Evolutionary conservation across 495 filamentous ascomycete species (phyloP).

Genomic region (Penicillium riverlandense): DNA sequence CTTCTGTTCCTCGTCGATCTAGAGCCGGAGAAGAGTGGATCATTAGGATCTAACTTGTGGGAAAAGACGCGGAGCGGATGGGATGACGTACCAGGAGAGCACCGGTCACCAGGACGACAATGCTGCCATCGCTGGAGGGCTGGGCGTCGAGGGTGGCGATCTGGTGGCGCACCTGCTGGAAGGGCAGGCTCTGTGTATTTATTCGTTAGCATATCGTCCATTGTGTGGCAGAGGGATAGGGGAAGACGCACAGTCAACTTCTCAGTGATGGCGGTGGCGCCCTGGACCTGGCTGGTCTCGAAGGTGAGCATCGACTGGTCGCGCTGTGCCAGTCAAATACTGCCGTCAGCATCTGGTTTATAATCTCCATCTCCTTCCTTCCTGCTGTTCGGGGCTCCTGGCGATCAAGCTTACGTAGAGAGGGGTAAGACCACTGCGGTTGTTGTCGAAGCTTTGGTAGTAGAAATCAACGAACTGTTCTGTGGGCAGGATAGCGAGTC

Average conservation of each 20-base stretch:
- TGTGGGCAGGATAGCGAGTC: conserved; percentile 26
- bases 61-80: neutral
- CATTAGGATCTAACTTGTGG: neutral
- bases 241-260: conserved; percentile 62
- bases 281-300: conserved; percentile 56
- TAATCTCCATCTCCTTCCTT: neutral
- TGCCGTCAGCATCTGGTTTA: conserved; percentile 2
- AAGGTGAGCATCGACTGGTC: conserved; percentile 90
- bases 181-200: conserved; percentile 58
- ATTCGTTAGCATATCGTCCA: too few species aligned
- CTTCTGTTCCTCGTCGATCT: conserved; percentile 76
- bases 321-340: conserved; percentile 45
- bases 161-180: conserved; percentile 68
- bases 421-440: conserved; percentile 50
- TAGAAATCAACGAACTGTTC: conserved; percentile 82
- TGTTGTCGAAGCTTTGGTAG: conserved; percentile 74
- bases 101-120: conserved; percentile 82
- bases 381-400: neutral
- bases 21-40: neutral
- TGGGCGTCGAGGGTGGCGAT: conserved; percentile 69
- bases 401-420: conserved; percentile 63
- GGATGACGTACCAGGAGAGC: conserved; percentile 59
- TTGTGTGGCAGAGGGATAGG: neutral
- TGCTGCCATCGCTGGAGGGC: conserved; percentile 55
- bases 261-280: conserved; percentile 55